Percentiles rank a stretch among this genome's conserved stretches.
phyloP scores from a whole-genome alignment of 2,329 filamentous ascomycete species.

The Clonostachys rosea region DNA sequence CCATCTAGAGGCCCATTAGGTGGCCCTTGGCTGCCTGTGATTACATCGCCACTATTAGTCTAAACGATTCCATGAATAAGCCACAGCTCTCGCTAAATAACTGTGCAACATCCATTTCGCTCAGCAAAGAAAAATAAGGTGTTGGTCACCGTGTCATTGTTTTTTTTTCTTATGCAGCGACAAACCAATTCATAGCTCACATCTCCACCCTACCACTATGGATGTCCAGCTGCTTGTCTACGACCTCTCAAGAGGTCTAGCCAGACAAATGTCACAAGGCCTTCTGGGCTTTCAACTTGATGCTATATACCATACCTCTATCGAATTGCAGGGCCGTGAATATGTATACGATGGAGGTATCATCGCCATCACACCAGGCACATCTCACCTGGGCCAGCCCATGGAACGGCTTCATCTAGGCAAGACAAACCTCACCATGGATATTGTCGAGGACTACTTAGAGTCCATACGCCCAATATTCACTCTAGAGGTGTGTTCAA shows the following conservation, averaged over 20 bases:
- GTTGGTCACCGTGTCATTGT: too few relatives aligned
- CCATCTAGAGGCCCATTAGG: too few relatives aligned
- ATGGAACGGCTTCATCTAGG: conserved; percentile 75
- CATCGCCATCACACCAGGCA: conserved; percentile 73
- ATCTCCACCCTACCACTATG: conserved; percentile 37
- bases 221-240: conserved; percentile 76
- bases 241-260: conserved; percentile 64
- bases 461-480: conserved; percentile 80
- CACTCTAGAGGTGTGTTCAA: conserved; percentile 59
- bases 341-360: conserved; percentile 89
- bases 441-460: conserved; percentile 82
- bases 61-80: too few relatives aligned
- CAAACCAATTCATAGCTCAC: neutral
- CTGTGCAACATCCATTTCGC: neutral
- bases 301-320: conserved; percentile 91
- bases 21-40: too few relatives aligned
- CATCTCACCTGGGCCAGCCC: conserved; percentile 81
- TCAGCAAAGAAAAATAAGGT: neutral
- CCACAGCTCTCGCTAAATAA: neutral
- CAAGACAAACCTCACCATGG: conserved; percentile 70
- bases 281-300: conserved; percentile 64
- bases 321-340: conserved; percentile 79
- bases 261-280: conserved; percentile 48
- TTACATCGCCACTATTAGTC: too few relatives aligned
- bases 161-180: neutral